Percentiles rank a stretch among this genome's conserved stretches.
Conservation (phyloP, 2,329 filamentous ascomycete species). For the Elsinoe fawcettii region DNA sequence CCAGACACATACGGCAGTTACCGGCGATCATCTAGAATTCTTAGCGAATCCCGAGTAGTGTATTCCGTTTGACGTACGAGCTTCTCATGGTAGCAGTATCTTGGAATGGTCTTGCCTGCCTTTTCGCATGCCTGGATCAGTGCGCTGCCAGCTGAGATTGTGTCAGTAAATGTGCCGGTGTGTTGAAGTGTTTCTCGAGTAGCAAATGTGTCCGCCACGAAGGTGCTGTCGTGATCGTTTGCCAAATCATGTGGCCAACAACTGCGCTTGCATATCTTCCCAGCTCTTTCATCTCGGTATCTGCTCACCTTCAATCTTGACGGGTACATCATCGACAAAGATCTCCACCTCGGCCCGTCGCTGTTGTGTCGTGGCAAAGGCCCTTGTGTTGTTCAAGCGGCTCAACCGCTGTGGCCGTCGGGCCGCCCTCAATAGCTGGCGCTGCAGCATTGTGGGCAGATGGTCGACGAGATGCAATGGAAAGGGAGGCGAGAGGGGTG, state of each 20-base stretch:
- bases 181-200: background rate
- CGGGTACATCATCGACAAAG: conserved; percentile 83
- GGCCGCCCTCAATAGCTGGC: conserved; percentile 56
- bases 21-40: conserved; percentile 70
- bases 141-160: conserved; percentile 74
- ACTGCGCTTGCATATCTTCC: background rate
- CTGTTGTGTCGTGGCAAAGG: conserved; percentile 72
- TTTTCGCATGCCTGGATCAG: conserved; percentile 99
- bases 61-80: conserved; percentile 37
- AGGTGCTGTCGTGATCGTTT: background rate
- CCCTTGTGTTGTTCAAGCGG: conserved; percentile 56
- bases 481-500: conserved; percentile 18
- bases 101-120: conserved; percentile 81
- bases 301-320: conserved; percentile 82
- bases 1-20: conserved; percentile 99
- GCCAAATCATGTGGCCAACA: background rate
- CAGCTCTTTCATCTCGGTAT: background rate
- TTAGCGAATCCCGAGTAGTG: background rate
- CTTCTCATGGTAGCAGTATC: conserved; percentile 99
- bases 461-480: conserved; percentile 17
- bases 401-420: conserved; percentile 48
- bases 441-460: conserved; percentile 50
- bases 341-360: conserved; percentile 90
- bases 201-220: conserved; percentile 7
- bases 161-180: conserved; percentile 30